A percentile compares a stretch with the other conserved stretches of the same genome.
phyloP scores from a whole-genome alignment of 345 rosid genomes.

The Eutrema japonicum region DNA sequence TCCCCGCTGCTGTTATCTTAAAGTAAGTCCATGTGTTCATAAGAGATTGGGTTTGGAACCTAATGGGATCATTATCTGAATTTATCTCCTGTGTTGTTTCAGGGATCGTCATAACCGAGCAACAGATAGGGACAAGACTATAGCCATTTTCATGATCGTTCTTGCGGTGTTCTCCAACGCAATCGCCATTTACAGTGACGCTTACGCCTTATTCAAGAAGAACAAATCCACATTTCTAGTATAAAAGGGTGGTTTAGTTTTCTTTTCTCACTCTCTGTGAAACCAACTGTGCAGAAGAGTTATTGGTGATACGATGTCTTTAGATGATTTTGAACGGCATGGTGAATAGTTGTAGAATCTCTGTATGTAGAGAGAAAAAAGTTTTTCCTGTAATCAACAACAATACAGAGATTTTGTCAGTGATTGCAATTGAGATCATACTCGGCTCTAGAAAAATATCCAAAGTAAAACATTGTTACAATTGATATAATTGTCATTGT shows the following conservation, averaged over 20 bases:
- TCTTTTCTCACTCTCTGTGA: conserved; percentile 2
- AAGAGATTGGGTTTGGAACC: neutral
- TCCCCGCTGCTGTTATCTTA: conserved; percentile 83
- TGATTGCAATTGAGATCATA: neutral
- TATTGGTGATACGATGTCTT: neutral
- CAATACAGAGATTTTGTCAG: neutral
- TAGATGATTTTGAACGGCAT: conserved; percentile 10
- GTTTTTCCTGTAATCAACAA: neutral
- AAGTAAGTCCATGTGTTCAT: conserved; percentile 52
- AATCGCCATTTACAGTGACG: conserved; percentile 84
- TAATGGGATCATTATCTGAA: neutral
- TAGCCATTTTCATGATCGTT: conserved; percentile 67
- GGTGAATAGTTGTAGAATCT: conserved; percentile 13
- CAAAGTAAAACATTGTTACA: conserved; percentile 17
- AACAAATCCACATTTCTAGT: conserved; percentile 12
- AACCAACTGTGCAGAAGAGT: neutral
- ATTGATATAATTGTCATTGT: neutral
- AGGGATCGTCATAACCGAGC: conserved; percentile 82
- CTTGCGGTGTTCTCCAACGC: conserved; percentile 74
- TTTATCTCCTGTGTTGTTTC: conserved; percentile 32
- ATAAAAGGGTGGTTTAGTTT: neutral
- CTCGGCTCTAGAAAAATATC: conserved; percentile 8
- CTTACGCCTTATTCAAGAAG: conserved; percentile 64
- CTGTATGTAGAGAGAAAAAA: neutral
- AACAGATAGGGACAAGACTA: conserved; percentile 67